Percentiles rank a stretch among this genome's conserved stretches.
Conservation (phyloP, 106 monocot species). For the Chionographis japonica region DNA sequence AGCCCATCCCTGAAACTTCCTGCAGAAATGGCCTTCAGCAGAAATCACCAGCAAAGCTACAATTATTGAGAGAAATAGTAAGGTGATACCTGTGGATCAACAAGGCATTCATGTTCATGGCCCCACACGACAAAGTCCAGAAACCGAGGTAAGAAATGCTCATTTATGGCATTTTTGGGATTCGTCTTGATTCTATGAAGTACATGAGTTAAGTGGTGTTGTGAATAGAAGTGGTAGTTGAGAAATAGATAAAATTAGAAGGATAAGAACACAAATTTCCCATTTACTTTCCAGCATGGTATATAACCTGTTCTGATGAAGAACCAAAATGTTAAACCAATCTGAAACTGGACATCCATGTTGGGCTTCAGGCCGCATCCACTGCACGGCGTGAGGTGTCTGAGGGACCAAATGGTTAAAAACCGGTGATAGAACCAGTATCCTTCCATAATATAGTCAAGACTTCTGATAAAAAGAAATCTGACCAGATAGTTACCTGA, state of each 20-base stretch:
- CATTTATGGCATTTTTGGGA: slow-evolving; percentile 98
- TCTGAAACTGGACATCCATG: slow-evolving; percentile 74
- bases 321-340: slow-evolving; percentile 98
- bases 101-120: slow-evolving; percentile 99
- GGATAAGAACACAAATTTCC: no score
- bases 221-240: neutral
- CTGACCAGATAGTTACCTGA: slow-evolving; percentile 50
- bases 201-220: neutral
- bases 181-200: slow-evolving; percentile 83
- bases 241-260: no score
- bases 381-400: slow-evolving; percentile 98
- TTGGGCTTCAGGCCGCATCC: slow-evolving; percentile 94
- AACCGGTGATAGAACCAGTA: neutral
- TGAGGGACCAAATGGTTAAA: slow-evolving; percentile 26
- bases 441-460: no score
- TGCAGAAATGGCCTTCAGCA: slow-evolving; percentile 19
- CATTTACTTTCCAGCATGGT: neutral
- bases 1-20: slow-evolving; percentile 99
- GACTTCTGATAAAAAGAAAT: no score
- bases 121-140: slow-evolving; percentile 96
- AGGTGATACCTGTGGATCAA: slow-evolving; percentile 86
- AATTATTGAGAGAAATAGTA: neutral
- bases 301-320: slow-evolving; percentile 95
- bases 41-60: neutral
- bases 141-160: slow-evolving; percentile 96